Evolutionary conservation across 768 basidiomycete genomes (phyloP), one percentile per base, ranked within the genome.

Genomic region (Collybia nuda): DNA sequence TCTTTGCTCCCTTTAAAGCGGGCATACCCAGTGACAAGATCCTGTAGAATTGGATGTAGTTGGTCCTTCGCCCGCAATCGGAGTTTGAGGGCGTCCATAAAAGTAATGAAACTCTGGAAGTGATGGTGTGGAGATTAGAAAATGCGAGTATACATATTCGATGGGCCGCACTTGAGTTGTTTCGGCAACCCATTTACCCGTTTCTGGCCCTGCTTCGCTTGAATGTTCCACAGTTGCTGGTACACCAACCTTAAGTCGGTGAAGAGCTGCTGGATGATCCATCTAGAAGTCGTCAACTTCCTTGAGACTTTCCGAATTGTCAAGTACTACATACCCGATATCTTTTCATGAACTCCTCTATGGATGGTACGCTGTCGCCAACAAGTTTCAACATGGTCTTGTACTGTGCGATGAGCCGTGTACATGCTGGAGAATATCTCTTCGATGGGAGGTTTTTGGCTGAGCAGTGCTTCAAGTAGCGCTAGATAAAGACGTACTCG

Each of bases 361-460:
- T 80, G 23, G 81, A 86, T 0, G 83, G 82, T 7, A 95, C 91
- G 18, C 88, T 88, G 47, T 92, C 84, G n/a, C 85, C 86, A 9
- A 98, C 88, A n/a, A 98, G 79, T 70, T 93, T 97, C 53, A 94
- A 73, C 85, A 97, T 92, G 0, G 93, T 95, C 81, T 97, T 97
- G 76, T 97, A 98, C 69, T 97, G 94, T 6, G 93, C 91, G 12
- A 98, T 71, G n/a, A 99, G 73, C 36, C 90, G 81, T 12, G 92
- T 94, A 66, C 96, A 99, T 53, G 93, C 94, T 49, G 93, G 95
- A 55, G 93, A 93, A 67, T 98, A 99, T 77, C 94, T 97, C 81
- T 80, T 75, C 55, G 63, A 58, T 60, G 24, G 56, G 23, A 49
- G 24, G 41, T 48, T 58, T 62, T 67, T 53, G 69, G 65, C 67